Conservation (phyloP, 306 rosid genomes). For the Vigna unguiculata region DNA sequence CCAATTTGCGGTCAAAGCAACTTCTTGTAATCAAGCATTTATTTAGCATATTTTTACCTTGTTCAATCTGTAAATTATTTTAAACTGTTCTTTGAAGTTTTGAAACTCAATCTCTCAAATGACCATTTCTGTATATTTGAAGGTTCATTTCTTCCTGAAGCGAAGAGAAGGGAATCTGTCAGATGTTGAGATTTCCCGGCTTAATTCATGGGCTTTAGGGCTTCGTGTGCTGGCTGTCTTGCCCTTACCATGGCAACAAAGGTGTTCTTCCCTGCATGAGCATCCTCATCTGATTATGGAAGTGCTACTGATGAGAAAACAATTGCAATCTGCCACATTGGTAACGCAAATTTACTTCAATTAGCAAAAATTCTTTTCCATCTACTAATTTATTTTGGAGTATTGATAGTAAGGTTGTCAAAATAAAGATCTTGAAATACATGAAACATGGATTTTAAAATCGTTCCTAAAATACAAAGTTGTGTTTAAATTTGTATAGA, state of each 20-base stretch:
- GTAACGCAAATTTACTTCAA: constrained; percentile 56
- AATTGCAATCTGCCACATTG: constrained; percentile 90
- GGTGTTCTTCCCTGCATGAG: constrained; percentile 95
- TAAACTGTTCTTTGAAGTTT: constrained; percentile 14
- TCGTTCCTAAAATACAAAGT: not conserved
- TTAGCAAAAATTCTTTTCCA: constrained; percentile 27
- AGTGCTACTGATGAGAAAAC: constrained; percentile 97
- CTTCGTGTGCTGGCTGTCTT: constrained; percentile 93
- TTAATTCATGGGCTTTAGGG: constrained; percentile 98
- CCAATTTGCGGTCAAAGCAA: constrained; percentile 95
- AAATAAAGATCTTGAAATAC: not conserved
- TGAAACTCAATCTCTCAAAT: constrained; percentile 43
- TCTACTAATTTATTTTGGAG: constrained; percentile 23
- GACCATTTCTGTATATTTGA: constrained; percentile 47
- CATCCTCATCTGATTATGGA: constrained; percentile 93
- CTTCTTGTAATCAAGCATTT: constrained; percentile 78
- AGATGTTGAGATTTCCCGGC: constrained; percentile 85
- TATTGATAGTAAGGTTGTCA: constrained; percentile 2
- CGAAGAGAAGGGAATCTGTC: constrained; percentile 97
- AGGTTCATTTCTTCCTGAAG: constrained; percentile 98
- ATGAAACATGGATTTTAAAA: not conserved
- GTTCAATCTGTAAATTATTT: constrained; percentile 25
- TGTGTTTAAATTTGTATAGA: not conserved
- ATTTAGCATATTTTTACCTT: constrained; percentile 21
- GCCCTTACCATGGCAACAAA: constrained; percentile 99